Base-by-base conservation (phyloP, 352 stramenopile genomes). In the Pythium insidiosum region DNA sequence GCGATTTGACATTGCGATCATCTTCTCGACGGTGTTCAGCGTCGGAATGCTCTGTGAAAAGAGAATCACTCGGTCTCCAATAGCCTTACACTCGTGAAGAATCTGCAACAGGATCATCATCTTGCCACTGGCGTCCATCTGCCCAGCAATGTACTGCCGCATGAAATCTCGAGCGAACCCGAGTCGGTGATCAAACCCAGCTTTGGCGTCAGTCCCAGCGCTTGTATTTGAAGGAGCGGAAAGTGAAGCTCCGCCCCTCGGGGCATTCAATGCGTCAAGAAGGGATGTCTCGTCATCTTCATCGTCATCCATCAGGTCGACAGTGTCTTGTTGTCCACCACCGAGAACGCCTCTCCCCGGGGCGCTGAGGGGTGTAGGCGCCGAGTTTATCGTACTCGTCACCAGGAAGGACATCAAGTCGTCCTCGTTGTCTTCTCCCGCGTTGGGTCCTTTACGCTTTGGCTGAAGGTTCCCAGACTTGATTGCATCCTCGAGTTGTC, bases 21-120 rank as follows among this genome's bases (percentile, higher is more conserved):
- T 79, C 16, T 63, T 47, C 38, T 73, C 79, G 39, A 94, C 81
- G 6, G 74, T 70, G 39, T 94, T 85, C 6, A 95, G 56, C 0
- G 81, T 95, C 30, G 76, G 68, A 20, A 95, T 89, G 48, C 81
- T 94, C 55, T 95, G 84, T 6, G 84, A 94, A 30, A 95, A 95
- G 24, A 95, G 65, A 20, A 94, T 91, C 33, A 93, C 75, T 21
- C 85, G 84, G 50, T 95, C 84, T 12, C 66, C 69, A 22, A 91
- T 68, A 23, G 63, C 53, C 20, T 86, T 77, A 15, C 72, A 89
- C 25, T 77, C 66, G 6, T 48, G 53, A 12, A 95, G 49, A 24
- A 95, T 66, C 44, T 88, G 58, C 71, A 94, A 85, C 10, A 94
- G 47, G 12, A 95, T 68, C 47, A 89, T 65, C 77, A 94, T 94